A percentile compares a stretch with the other conserved stretches of the same genome.
Conservation (phyloP, 768 basidiomycete genomes). For the Pholiota molesta region DNA sequence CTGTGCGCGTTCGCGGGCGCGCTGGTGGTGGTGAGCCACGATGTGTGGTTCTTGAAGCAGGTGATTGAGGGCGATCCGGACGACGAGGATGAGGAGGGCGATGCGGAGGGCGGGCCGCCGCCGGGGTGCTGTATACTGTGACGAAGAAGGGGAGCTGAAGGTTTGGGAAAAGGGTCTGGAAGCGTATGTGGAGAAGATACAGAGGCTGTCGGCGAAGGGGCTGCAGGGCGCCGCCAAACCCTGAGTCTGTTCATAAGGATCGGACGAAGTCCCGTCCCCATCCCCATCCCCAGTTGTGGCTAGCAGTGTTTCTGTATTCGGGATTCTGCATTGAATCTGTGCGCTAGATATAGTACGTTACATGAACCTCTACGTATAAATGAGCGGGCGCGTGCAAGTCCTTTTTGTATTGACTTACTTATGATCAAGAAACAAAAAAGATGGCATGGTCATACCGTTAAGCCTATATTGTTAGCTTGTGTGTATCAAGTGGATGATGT, state of each 20-base stretch:
- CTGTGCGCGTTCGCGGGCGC: slow-evolving; percentile 56
- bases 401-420: too few species aligned
- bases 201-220: slow-evolving; percentile 14
- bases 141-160: slow-evolving; percentile 33
- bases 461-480: too few species aligned
- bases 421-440: too few species aligned
- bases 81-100: slow-evolving; percentile 26
- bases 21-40: slow-evolving; percentile 68
- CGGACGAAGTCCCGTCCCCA: too few species aligned
- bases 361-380: too few species aligned
- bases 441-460: too few species aligned
- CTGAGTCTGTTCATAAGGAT: neutral
- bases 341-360: too few species aligned
- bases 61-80: slow-evolving; percentile 32
- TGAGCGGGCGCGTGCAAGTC: too few species aligned
- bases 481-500: too few species aligned
- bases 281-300: too few species aligned
- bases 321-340: too few species aligned
- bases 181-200: slow-evolving; percentile 32
- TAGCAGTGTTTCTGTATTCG: too few species aligned
- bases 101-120: slow-evolving; percentile 11
- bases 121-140: slow-evolving; percentile 31
- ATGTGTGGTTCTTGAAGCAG: slow-evolving; percentile 42
- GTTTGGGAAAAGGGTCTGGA: slow-evolving; percentile 34
- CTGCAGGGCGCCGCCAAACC: neutral